Evolutionary conservation across 148 eudicot genomes (phyloP).

Genomic region (Pouteria glomerata): DNA sequence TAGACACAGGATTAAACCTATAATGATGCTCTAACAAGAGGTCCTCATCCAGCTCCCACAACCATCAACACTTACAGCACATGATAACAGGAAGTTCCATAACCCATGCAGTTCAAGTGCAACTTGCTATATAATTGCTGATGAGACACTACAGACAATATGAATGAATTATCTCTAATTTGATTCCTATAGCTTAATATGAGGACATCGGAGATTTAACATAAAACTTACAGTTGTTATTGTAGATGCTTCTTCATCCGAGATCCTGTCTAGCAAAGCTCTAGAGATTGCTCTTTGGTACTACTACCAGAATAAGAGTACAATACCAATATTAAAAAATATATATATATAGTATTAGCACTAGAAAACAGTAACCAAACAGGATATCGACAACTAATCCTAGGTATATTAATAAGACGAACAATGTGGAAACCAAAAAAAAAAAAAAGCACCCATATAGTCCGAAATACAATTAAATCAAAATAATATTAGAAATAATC

Average conservation of each 20-base stretch:
- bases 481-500: no score
- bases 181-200: background rate
- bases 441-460: no score
- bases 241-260: slow-evolving; percentile 63
- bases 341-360: background rate
- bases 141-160: background rate
- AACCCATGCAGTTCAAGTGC: background rate
- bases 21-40: slow-evolving; percentile 91
- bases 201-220: background rate
- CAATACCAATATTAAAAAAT: slow-evolving; percentile 8
- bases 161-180: background rate
- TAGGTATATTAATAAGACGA: background rate
- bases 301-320: slow-evolving; percentile 49
- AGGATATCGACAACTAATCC: background rate
- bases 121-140: background rate
- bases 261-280: slow-evolving; percentile 75
- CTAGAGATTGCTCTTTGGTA: slow-evolving; percentile 85
- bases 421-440: background rate
- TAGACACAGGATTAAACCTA: slow-evolving; percentile 41
- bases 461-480: no score
- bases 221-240: slow-evolving; percentile 57
- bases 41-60: slow-evolving; percentile 99
- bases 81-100: background rate
- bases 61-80: slow-evolving; percentile 82
- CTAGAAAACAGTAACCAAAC: background rate